These are phyloP conservation scores for Lodderomyces pseudojiufengensis DNA, from an alignment of 1,139 yeast genomes.

Conservation along the genomic window DNA sequence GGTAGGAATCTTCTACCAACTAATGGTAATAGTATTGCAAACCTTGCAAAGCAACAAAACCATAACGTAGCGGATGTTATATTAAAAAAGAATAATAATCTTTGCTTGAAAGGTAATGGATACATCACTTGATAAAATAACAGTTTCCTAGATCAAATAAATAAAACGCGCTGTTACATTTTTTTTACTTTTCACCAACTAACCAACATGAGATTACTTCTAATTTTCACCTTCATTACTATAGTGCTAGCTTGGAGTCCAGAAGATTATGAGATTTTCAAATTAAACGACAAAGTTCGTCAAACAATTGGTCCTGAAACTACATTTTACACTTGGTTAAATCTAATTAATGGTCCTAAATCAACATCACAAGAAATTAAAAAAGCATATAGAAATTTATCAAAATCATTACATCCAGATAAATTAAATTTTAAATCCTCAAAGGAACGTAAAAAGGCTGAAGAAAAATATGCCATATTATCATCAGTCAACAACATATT, in stretches of 20 bases:
- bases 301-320: slow-evolving; percentile 59
- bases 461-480: slow-evolving; percentile 66
- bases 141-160: too few relatives aligned
- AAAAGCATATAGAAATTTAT: slow-evolving; percentile 69
- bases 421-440: slow-evolving; percentile 46
- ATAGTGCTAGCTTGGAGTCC: slow-evolving; percentile 37
- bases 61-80: slow-evolving; percentile 43
- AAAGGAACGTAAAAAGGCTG: slow-evolving; percentile 44
- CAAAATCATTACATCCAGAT: slow-evolving; percentile 81
- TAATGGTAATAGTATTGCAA: slow-evolving; percentile 51
- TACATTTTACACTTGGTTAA: slow-evolving; percentile 70
- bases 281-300: slow-evolving; percentile 62
- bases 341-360: slow-evolving; percentile 47
- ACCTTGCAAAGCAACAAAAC: slow-evolving; percentile 50
- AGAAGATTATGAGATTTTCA: slow-evolving; percentile 79
- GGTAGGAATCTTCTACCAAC: slow-evolving; percentile 62
- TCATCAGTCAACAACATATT: slow-evolving; percentile 73
- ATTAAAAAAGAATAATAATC: slow-evolving; percentile 34
- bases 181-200: background rate
- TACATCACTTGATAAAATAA: too few relatives aligned
- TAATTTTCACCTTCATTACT: slow-evolving; percentile 15
- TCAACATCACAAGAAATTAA: slow-evolving; percentile 62
- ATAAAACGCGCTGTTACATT: background rate
- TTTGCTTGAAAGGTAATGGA: slow-evolving; percentile 32
- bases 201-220: slow-evolving; percentile 4